A percentile compares a stretch with the other conserved stretches of the same genome.
Evolutionary conservation across 371 early-diverging fungal species (phyloP).

Genomic region (Haplosporangium sp.): DNA sequence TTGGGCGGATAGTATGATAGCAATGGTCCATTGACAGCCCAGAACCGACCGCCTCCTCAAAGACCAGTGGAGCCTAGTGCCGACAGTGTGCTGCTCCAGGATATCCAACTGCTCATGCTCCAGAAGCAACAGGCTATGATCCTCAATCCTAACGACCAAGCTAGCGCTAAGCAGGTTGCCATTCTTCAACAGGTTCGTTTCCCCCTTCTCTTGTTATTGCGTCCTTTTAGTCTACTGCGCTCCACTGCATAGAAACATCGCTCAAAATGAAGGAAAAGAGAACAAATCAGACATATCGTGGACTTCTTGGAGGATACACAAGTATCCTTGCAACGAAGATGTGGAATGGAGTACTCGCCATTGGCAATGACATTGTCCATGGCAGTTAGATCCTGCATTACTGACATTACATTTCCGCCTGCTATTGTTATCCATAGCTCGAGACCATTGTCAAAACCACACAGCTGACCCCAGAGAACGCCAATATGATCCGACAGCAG

Average conservation of each 20-base stretch:
- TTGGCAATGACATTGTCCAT: too few species aligned
- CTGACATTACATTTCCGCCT: too few species aligned
- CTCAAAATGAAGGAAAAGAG: background rate
- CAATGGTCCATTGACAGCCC: slow-evolving; percentile 7
- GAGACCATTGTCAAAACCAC: slow-evolving; percentile 56
- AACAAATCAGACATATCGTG: background rate
- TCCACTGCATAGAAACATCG: slow-evolving; percentile 2
- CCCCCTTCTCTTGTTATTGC: background rate
- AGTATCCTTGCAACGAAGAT: too few species aligned
- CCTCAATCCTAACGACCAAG: slow-evolving; percentile 38
- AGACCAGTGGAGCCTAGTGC: slow-evolving; percentile 11
- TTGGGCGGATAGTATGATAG: slow-evolving; percentile 5
- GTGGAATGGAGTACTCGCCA: too few species aligned
- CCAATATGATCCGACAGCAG: slow-evolving; percentile 58
- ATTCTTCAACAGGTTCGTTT: slow-evolving; percentile 54
- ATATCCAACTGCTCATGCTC: slow-evolving; percentile 43
- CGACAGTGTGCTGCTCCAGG: slow-evolving; percentile 35
- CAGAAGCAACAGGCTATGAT: slow-evolving; percentile 49
- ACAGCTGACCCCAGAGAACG: slow-evolving; percentile 50
- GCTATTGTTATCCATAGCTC: slow-evolving; percentile 45
- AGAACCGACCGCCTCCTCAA: slow-evolving; percentile 14
- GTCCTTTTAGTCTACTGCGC: background rate
- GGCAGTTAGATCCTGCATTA: too few species aligned
- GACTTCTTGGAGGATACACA: too few species aligned
- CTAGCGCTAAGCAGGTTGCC: slow-evolving; percentile 36